Evolutionary conservation across 345 rosid species (phyloP), one percentile per base, ranked within the genome.

Genomic region (Iberis pinnata): DNA sequence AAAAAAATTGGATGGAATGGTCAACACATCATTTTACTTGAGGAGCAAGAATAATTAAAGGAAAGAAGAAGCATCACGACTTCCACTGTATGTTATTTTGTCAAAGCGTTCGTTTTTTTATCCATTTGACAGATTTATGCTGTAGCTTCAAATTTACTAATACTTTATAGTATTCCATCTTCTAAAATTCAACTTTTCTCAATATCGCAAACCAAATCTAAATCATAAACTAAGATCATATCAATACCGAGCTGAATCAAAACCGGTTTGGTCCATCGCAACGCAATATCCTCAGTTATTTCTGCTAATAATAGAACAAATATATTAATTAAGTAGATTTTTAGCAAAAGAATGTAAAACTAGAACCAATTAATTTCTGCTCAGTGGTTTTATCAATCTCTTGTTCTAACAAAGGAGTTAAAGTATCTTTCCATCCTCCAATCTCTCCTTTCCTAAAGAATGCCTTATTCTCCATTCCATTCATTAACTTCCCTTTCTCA

Each of bases 371-470:
- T 12, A 76, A 19, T 50, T 72, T 79, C 16, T 70, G 11, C 42
- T 70, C 35, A 35, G 72, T 70, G 16, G 72, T 66, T 14, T 38
- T 43, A 32, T 82, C 78, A 1, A 82, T 44, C 13, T 56, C 56
- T 15, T 51, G 69, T 0, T 24, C 53, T 68, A 80, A 64, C 7
- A 45, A 75, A 8, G 49, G 19, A 3, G 73, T 69, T 15, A 78
- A 56, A 72, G 75, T 29, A 56, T 78, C 69, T 18, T 7, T 37
- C 63, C 74, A 74, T 55, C 79, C 86, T 8, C 78, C 80, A 12
- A 69, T 61, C 53, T 71, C 68, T 8, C 86, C 86, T 56, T 56
- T 69, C 19, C 89, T 60, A 42, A 75, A 79, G 27, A 75, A 77
- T 0, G 61, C 27, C 18, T 56, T 53, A 17, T 43, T 53, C 43